A percentile compares a stretch with the other conserved stretches of the same genome.
Conservation (phyloP, 202 grass and related monocot species). For the Panicum virgatum region DNA sequence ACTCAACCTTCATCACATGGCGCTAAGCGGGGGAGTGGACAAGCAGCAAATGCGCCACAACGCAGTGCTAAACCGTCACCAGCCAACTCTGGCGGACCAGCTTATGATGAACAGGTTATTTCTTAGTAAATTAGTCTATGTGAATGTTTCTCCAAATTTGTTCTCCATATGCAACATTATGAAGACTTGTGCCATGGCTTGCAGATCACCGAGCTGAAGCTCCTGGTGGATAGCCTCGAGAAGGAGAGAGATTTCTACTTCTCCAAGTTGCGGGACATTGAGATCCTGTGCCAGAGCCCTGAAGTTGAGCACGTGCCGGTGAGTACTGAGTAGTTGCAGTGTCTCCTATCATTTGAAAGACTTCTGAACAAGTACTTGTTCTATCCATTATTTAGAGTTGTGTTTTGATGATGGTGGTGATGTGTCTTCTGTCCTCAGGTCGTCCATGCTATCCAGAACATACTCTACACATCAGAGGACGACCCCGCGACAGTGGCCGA, state of each 20-base stretch:
- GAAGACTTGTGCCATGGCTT: not conserved
- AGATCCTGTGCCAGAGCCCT: slow-evolving; percentile 80
- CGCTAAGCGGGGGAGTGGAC: slow-evolving; percentile 46
- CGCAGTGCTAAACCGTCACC: slow-evolving; percentile 48
- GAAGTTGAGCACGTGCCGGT: slow-evolving; percentile 70
- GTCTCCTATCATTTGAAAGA: not conserved
- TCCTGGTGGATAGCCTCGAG: slow-evolving; percentile 88
- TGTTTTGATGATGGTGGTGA: not conserved
- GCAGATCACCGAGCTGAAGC: slow-evolving; percentile 96
- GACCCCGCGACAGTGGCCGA: slow-evolving; percentile 44
- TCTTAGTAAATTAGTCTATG: not conserved
- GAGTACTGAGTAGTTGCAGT: slow-evolving; percentile 51
- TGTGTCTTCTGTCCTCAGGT: slow-evolving; percentile 46
- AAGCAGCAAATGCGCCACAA: slow-evolving; percentile 44
- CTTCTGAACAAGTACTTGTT: not conserved
- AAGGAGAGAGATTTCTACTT: slow-evolving; percentile 99
- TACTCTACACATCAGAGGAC: slow-evolving; percentile 79
- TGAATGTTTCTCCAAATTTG: not conserved
- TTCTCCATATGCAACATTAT: not conserved
- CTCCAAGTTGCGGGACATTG: slow-evolving; percentile 86
- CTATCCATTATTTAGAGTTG: not conserved
- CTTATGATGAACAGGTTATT: slow-evolving; percentile 74
- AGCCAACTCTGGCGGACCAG: slow-evolving; percentile 50
- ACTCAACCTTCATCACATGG: slow-evolving; percentile 52
- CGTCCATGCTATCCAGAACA: slow-evolving; percentile 59